Base-by-base conservation (phyloP, 2,329 filamentous ascomycete species). In the Penicillium sp. region DNA sequence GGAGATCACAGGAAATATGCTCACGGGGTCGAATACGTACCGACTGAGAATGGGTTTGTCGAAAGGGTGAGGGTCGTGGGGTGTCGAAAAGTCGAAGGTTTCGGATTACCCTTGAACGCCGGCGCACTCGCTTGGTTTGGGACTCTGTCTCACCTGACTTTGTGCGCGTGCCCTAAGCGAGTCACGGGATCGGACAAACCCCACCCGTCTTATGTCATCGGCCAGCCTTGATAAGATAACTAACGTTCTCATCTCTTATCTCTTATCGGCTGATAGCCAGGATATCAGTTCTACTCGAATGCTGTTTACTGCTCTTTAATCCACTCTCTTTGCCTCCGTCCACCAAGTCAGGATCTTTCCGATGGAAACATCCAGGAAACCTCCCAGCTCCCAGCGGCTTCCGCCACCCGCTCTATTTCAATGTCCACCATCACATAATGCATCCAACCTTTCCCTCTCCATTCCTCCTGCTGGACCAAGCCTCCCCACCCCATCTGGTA, bases 331-430 rank as follows among this genome's bases (percentile, higher is more conserved):
- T 39, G 49, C 31, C 11, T 39, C 40, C 19, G 6, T 39, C 37
- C 39, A 2, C 14, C 50, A 16, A 35, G n/a, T 14, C 44, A 52
- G 35, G 5, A 6, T 69, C 63, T 61, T 22, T 54, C 57, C 37
- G 58, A 68, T 69, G 59, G 70, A 71, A 13, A 59, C 65, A 7
- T 55, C 68, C 18, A 65, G 67, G 55, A 74, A 70, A 47, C 50
- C 24, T 16, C 59, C 68, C 24, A 72, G 65, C 57, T 64, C 81
- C 52, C 83, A 86, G 67, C 83, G 87, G 24, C 81, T 87, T 9
- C 87, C 87, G 35, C 91, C 91, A 22, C 91, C 92, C 1, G 83
- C 88, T 2, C 84, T 96, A 50, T 96, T 96, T 75, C 85, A 92
- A 57, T 90, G 90, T 41, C 87, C 87, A 2, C 90, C 91, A 16